Base-by-base conservation (phyloP, 108 stramenopile species). In the Nannochloropsis gaditana region DNA sequence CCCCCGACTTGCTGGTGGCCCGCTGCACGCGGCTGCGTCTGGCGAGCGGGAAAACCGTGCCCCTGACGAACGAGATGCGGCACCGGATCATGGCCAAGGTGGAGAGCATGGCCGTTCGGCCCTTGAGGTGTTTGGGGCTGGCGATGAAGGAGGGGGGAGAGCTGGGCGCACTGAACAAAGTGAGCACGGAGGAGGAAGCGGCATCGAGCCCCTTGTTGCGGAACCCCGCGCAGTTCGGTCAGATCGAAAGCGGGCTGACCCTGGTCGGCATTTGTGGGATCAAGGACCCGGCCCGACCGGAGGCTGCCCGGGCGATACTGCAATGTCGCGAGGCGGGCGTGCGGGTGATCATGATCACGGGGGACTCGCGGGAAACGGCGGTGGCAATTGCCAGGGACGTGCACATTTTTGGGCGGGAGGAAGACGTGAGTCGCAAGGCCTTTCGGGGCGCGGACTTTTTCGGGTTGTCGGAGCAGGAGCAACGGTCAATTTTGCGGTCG, bases 291-390 rank as follows among this genome's bases (percentile, higher is more conserved):
- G 96, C 98, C 9, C 93, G 99, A 11, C 96, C 97, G 43, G 99
- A 97, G 88, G 97, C 97, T 43, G 97, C 96, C 21, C 93, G 93
- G 9, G 97, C 96, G 81, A 98, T 99, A 79, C 59, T 83, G 21
- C 80, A 91, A 87, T 99, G 99, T 86, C 89, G 92, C 43, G 84
- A 90, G 44, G 97, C 97, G 9, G 99, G 99, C 41, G 94, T 99
- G 43, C 94, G 99, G 41, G 96, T 99, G 19, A 95, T 98, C 79
- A 97, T 98, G 94, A 98, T 99, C 83, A 99, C 99, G 9, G 99
- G 99, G 9, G 98, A 99, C 92, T 94, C 95, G 73, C 92, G 91
- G 45, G 97, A 96, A 79, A 99, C 99, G 43, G 99, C 99, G 9
- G 89, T 96, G 42, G 97, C 95, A 80, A 96, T 97, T 81, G 96